A percentile compares a stretch with the other conserved stretches of the same genome.
These are phyloP conservation scores for Eragrostis curvula DNA, from an alignment of 176 grass and related monocot species.

Conservation along the genomic window DNA sequence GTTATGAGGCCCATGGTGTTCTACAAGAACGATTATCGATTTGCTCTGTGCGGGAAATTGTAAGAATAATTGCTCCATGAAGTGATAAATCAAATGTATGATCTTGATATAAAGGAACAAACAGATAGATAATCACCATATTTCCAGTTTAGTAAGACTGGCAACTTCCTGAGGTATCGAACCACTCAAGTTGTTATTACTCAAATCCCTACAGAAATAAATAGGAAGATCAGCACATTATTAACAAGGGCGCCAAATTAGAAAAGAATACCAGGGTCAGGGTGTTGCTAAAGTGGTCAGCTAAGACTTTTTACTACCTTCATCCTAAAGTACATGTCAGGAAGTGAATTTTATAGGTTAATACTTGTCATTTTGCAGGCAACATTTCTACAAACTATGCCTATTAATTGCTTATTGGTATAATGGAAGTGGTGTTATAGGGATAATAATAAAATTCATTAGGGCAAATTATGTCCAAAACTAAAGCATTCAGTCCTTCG, in stretches of 20 bases:
- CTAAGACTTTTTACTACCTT: background rate
- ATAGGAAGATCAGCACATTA: slow-evolving; percentile 8
- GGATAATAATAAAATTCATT: background rate
- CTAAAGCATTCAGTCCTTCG: background rate
- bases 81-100: background rate
- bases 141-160: slow-evolving; percentile 46
- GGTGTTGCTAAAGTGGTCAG: background rate
- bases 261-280: background rate
- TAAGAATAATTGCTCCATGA: slow-evolving; percentile 16
- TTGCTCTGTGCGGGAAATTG: background rate
- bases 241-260: background rate
- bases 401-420: background rate
- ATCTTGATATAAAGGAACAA: background rate
- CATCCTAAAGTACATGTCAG: background rate
- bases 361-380: background rate
- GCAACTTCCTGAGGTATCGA: slow-evolving; percentile 32
- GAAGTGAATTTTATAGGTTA: background rate
- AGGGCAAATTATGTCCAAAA: background rate
- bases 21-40: slow-evolving; percentile 4
- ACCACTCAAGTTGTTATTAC: slow-evolving; percentile 52
- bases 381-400: background rate
- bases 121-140: slow-evolving; percentile 47
- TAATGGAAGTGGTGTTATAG: background rate
- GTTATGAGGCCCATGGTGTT: background rate
- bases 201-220: slow-evolving; percentile 56